Conservation (phyloP, 495 filamentous ascomycete species). For the Hypoxylon crocopeplum region DNA sequence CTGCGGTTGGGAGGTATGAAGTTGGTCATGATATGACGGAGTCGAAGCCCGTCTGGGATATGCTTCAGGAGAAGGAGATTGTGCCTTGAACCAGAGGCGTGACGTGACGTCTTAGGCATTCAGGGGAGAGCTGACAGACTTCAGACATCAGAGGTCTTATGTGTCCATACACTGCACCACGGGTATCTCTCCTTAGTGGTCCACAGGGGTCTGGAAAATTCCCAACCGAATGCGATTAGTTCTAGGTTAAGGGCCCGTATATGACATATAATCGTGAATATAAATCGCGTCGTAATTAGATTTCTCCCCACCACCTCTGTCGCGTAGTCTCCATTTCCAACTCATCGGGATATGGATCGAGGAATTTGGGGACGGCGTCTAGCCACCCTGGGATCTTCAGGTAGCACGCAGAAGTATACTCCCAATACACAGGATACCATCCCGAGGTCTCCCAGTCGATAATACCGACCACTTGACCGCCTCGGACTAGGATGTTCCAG, state of each 20-base stretch:
- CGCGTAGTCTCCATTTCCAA: conserved; percentile 56
- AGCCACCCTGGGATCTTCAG: conserved; percentile 53
- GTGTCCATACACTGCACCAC: neutral
- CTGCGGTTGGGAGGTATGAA: conserved; percentile 11
- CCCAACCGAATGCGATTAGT: too few species aligned
- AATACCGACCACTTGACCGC: conserved; percentile 49
- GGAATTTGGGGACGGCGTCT: conserved; percentile 53
- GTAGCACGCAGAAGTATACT: conserved; percentile 57
- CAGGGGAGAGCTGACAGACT: too few species aligned
- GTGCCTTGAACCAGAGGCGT: conserved; percentile 5
- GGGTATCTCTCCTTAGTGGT: neutral
- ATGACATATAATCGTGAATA: neutral
- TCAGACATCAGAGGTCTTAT: neutral
- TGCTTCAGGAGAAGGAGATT: conserved; percentile 15
- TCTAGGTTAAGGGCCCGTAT: neutral
- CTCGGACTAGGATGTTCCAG: conserved; percentile 37
- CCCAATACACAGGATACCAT: conserved; percentile 60
- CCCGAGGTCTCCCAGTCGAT: conserved; percentile 62
- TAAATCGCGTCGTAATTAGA: conserved; percentile 4
- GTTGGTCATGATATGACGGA: neutral
- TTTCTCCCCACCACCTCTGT: conserved; percentile 48
- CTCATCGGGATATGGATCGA: conserved; percentile 54
- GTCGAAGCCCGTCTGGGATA: conserved; percentile 19
- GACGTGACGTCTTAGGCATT: too few species aligned
- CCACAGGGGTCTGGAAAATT: neutral